phyloP scores from a whole-genome alignment of 331 rosid species.

The Acacia pycnantha region DNA sequence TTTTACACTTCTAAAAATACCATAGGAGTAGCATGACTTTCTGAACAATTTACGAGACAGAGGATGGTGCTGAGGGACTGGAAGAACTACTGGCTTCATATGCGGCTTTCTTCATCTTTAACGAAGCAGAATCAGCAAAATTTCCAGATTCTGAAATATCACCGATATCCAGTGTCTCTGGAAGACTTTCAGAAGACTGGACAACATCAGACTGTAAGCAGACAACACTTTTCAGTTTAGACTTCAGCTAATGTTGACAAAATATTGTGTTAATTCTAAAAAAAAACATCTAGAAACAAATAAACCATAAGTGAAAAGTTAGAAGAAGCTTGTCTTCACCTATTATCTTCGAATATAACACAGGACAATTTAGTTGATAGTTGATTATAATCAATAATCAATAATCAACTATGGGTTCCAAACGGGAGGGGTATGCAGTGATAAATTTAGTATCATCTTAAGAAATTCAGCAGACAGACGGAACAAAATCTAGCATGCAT shows the following conservation, averaged over 20 bases:
- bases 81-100: conserved; percentile 57
- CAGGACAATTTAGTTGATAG: background rate
- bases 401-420: background rate
- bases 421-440: background rate
- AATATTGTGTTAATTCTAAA: conserved; percentile 3
- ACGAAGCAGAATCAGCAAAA: conserved; percentile 38
- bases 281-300: conserved; percentile 1
- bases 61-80: conserved; percentile 32
- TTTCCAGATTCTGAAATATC: conserved; percentile 69
- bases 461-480: background rate
- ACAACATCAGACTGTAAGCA: conserved; percentile 46
- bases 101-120: conserved; percentile 56
- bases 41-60: conserved; percentile 31
- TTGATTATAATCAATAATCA: background rate
- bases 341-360: background rate
- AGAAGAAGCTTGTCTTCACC: background rate
- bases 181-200: conserved; percentile 65
- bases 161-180: conserved; percentile 80
- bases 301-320: background rate
- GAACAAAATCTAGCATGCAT: background rate
- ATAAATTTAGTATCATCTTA: background rate
- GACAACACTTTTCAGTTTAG: background rate
- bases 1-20: conserved; percentile 42
- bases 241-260: conserved; percentile 6
- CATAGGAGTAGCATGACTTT: conserved; percentile 24